Base-by-base conservation (phyloP, 2,329 filamentous ascomycete species). In the Endothia cerciana region DNA sequence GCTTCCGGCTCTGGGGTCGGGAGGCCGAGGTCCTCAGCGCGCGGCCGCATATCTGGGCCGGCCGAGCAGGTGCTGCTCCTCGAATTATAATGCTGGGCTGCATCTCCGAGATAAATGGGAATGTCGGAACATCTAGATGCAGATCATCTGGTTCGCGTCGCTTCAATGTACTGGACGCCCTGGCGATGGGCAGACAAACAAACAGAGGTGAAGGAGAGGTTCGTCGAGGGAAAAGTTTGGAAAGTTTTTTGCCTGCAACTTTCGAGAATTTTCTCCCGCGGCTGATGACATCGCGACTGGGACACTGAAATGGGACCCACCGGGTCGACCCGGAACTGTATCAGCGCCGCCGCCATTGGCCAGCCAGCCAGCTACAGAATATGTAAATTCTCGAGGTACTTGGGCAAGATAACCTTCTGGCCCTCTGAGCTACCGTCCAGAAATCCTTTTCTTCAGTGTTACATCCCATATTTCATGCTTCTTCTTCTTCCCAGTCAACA, bases 21-120 rank as follows among this genome's bases (percentile, higher is more conserved):
- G 70, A 71, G 56, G 64, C 40, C 58, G 70, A 69, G 41, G 74
- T 62, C 64, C 70, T 69, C 25, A 67, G 65, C 65, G 71, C 73
- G 36, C 70, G 71, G 33, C 73, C 69, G 62, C 75, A 77, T 70
- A 74, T 69, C 63, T 74, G 74, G 47, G 73, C 71, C 15, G 73
- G 73, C 6, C 73, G 72, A 30, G 72, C 71, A 61, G 76, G 73
- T 45, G 76, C 65, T 40, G 70, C 73, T n/a, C 74, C 74, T 71
- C 75, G 77, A 47, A 74, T 71, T 36, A 78, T 63, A 62, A 78
- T 71, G 65, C 70, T 74, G 49, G 75, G 69, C 70, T 73, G 77
- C 76, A 78, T 78, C 59, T 70, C 70, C 66, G 3, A 30, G 69
- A 41, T 6, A 56, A 36, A 51, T 30, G 30, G 22, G 15, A 22